A percentile compares a stretch with the other conserved stretches of the same genome.
phyloP scores from a whole-genome alignment of 169 alveolate genomes.

The Plasmodium falciparum region DNA sequence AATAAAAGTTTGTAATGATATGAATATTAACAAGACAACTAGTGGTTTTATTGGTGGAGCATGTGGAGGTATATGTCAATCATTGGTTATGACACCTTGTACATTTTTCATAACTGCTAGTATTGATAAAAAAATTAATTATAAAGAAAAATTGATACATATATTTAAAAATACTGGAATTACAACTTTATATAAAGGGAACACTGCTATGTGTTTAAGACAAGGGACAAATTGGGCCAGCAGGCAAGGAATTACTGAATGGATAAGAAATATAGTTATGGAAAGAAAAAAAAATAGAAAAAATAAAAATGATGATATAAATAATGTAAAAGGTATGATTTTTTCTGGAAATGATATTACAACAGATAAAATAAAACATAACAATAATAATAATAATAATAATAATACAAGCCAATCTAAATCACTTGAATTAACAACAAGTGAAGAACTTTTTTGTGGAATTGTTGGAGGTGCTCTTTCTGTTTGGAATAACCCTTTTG shows the following conservation, averaged over 20 bases:
- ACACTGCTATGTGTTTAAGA: slow-evolving; percentile 83
- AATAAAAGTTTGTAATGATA: slow-evolving; percentile 27
- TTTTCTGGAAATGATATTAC: neutral
- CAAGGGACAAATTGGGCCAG: slow-evolving; percentile 90
- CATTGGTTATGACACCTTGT: slow-evolving; percentile 86
- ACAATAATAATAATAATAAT: too few species aligned
- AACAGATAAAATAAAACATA: neutral
- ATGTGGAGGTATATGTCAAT: slow-evolving; percentile 84
- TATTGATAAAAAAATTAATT: slow-evolving; percentile 78
- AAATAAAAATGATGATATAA: neutral
- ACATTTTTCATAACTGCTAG: slow-evolving; percentile 86
- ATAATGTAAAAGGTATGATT: neutral
- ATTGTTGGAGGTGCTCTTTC: slow-evolving; percentile 84
- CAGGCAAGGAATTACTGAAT: slow-evolving; percentile 87
- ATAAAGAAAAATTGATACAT: slow-evolving; percentile 18
- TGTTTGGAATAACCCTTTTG: slow-evolving; percentile 88
- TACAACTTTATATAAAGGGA: slow-evolving; percentile 84
- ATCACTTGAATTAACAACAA: neutral
- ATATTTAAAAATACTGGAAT: slow-evolving; percentile 77
- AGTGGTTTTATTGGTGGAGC: slow-evolving; percentile 87
- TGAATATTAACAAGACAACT: slow-evolving; percentile 66
- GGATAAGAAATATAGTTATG: slow-evolving; percentile 44
- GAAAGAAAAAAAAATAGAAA: slow-evolving; percentile 24
- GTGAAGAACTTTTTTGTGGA: slow-evolving; percentile 78
- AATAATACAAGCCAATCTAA: neutral